Percentiles rank a stretch among this genome's conserved stretches.
phyloP scores from a whole-genome alignment of 495 filamentous ascomycete species.

The Amorphotheca resinae region DNA sequence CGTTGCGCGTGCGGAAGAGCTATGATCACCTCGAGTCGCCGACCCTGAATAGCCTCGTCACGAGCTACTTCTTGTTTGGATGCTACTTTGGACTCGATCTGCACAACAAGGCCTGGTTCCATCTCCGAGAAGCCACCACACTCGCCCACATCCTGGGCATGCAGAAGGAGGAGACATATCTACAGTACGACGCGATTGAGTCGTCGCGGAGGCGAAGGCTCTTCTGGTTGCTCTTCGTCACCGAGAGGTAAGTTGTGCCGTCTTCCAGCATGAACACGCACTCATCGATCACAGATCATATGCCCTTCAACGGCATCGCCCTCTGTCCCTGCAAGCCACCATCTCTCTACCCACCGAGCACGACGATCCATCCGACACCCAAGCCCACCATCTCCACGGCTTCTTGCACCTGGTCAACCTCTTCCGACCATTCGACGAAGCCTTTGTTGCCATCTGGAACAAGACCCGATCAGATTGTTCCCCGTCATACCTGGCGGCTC shows the following conservation, averaged over 20 bases:
- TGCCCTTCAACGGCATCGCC: conserved; percentile 63
- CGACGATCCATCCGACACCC: conserved; percentile 46
- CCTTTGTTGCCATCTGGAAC: conserved; percentile 60
- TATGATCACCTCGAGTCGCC: conserved; percentile 61
- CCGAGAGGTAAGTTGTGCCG: conserved; percentile 44
- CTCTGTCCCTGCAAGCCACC: conserved; percentile 39
- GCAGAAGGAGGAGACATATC: conserved; percentile 49
- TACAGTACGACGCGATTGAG: conserved; percentile 40
- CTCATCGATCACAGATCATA: conserved; percentile 35
- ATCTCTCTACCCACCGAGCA: conserved; percentile 54
- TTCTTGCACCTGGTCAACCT: conserved; percentile 56
- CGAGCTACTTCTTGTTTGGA: conserved; percentile 71
- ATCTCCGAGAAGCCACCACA: conserved; percentile 60
- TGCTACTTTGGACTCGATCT: conserved; percentile 61
- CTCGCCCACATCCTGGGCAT: conserved; percentile 43
- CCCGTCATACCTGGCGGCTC: conserved; percentile 40
- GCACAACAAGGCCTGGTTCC: conserved; percentile 62
- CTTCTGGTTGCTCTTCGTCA: conserved; percentile 61
- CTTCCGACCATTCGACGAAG: conserved; percentile 61
- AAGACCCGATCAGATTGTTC: conserved; percentile 48
- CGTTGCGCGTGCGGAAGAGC: conserved; percentile 59
- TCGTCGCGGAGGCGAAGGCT: conserved; percentile 42
- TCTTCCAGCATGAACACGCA: conserved; percentile 17
- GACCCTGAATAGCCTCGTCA: conserved; percentile 55
- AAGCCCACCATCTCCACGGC: conserved; percentile 37